phyloP scores from a whole-genome alignment of 2,329 filamentous ascomycete genomes.

The Ceratocystis harringtonii region DNA sequence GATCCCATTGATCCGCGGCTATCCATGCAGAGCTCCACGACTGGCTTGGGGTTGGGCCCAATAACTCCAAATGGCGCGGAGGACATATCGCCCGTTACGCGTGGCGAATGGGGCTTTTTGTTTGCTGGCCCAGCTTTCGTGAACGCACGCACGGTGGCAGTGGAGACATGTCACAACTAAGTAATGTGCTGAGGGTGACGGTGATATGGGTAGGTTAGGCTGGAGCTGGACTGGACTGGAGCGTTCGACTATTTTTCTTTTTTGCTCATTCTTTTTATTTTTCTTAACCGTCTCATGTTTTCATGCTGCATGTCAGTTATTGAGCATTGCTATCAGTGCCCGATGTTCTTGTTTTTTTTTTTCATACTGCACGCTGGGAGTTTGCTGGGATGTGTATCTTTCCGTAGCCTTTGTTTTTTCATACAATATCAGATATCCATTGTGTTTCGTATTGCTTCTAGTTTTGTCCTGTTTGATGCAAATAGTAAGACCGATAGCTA shows the following conservation, averaged over 20 bases:
- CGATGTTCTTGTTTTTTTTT: conserved; percentile 1
- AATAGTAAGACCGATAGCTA: background rate
- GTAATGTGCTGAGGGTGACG: background rate
- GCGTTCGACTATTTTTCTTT: background rate
- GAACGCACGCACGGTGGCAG: conserved; percentile 32
- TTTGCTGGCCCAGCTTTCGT: conserved; percentile 33
- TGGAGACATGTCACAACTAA: conserved; percentile 32
- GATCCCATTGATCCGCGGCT: conserved; percentile 7
- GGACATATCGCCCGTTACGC: conserved; percentile 47
- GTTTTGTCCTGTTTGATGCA: background rate
- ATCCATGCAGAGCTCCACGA: conserved; percentile 1
- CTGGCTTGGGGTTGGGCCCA: conserved; percentile 28
- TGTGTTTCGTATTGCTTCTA: background rate
- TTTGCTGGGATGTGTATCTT: background rate
- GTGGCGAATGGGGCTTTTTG: conserved; percentile 48
- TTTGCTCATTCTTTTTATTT: background rate
- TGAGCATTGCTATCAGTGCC: conserved; percentile 1
- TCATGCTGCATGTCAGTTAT: background rate
- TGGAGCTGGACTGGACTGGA: background rate
- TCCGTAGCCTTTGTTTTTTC: conserved; percentile 7
- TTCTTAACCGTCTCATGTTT: conserved; percentile 4
- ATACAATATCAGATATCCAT: conserved; percentile 13
- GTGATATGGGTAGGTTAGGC: background rate
- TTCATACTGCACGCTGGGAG: conserved; percentile 8
- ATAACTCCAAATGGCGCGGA: conserved; percentile 44